Percentiles rank a stretch among this genome's conserved stretches.
Conservation (phyloP, 2,329 filamentous ascomycete genomes). For the Aspergillus fischeri region DNA sequence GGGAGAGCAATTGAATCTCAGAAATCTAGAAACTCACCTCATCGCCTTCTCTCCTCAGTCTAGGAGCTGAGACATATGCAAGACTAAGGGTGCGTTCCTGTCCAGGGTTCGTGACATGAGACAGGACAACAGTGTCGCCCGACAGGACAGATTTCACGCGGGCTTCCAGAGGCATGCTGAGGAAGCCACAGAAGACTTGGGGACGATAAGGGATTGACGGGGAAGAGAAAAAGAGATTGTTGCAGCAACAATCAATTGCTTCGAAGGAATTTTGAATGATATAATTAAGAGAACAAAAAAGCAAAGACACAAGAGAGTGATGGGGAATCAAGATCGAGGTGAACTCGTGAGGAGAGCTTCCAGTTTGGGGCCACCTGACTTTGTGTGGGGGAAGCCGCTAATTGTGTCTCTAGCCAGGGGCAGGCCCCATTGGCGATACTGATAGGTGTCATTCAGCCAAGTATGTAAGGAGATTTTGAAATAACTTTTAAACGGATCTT, state of each 20-base stretch:
- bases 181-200: conserved; percentile 8
- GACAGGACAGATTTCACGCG: conserved; percentile 92
- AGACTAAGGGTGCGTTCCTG: conserved; percentile 84
- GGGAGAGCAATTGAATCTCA: not conserved
- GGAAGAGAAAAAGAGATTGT: conserved; percentile 5
- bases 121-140: conserved; percentile 84
- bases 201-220: conserved; percentile 5
- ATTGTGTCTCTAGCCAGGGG: not conserved
- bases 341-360: not conserved
- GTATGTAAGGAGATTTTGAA: not conserved
- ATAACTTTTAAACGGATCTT: not conserved
- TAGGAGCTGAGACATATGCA: conserved; percentile 86
- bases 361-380: not conserved
- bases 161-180: conserved; percentile 48
- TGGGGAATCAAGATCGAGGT: not conserved
- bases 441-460: not conserved
- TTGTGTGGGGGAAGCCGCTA: conserved; percentile 1
- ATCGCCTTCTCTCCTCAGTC: conserved; percentile 81
- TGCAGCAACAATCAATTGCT: not conserved
- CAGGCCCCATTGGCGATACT: not conserved
- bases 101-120: conserved; percentile 73
- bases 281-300: conserved; percentile 8
- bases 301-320: conserved; percentile 8
- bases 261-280: conserved; percentile 1
- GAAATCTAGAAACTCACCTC: conserved; percentile 51